Percentiles rank a stretch among this genome's conserved stretches.
phyloP scores from a whole-genome alignment of 2,329 filamentous ascomycete genomes.

The Allantophomopsis cytisporea region DNA sequence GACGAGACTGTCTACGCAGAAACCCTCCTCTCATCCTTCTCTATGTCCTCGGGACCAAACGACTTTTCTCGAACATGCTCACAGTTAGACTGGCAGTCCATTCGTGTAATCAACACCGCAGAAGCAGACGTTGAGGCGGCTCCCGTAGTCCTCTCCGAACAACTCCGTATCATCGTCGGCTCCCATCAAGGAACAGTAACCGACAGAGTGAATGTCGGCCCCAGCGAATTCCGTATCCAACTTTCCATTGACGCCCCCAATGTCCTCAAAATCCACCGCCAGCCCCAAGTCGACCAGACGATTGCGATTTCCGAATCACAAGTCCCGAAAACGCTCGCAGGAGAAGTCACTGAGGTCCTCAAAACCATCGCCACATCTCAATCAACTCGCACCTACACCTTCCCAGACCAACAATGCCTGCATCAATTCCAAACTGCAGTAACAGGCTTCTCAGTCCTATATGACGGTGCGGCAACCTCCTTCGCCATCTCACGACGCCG shows the following conservation, averaged over 20 bases:
- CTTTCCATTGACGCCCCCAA: constrained; percentile 46
- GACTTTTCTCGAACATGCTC: constrained; percentile 12
- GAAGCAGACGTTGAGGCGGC: constrained; percentile 39
- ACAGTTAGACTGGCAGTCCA: constrained; percentile 45
- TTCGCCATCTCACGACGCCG: constrained; percentile 74
- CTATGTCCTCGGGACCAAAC: constrained; percentile 41
- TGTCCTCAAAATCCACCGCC: constrained; percentile 53
- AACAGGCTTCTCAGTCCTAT: constrained; percentile 67
- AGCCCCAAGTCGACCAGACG: constrained; percentile 65
- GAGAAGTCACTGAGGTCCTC: constrained; percentile 41
- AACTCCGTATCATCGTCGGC: constrained; percentile 61
- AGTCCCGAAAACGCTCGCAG: constrained; percentile 44
- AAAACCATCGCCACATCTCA: constrained; percentile 37
- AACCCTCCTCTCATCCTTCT: constrained; percentile 50
- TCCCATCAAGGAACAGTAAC: constrained; percentile 67
- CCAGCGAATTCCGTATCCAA: constrained; percentile 57
- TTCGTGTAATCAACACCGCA: constrained; percentile 55
- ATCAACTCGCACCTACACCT: constrained; percentile 51
- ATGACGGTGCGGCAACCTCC: constrained; percentile 56
- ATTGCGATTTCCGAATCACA: constrained; percentile 60
- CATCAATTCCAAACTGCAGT: constrained; percentile 69
- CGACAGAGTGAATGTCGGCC: constrained; percentile 70
- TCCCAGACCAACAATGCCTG: constrained; percentile 51
- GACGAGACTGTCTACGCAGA: constrained; percentile 62
- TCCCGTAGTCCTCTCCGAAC: constrained; percentile 62